phyloP scores from a whole-genome alignment of 2,329 filamentous ascomycete genomes.

The Venturia effusa region DNA sequence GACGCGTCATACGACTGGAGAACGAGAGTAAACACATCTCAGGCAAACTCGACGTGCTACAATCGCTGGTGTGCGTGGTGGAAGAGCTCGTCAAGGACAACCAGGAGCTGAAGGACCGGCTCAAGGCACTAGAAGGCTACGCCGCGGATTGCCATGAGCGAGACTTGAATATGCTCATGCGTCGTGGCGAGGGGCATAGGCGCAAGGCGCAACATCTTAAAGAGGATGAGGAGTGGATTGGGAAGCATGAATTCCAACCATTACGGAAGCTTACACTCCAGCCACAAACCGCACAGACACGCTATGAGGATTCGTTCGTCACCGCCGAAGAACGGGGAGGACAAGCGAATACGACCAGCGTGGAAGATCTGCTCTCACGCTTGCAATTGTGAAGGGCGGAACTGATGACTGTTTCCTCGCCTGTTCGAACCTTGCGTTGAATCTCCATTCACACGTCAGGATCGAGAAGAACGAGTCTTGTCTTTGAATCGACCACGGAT shows the following conservation, averaged over 20 bases:
- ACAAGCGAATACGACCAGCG: background rate
- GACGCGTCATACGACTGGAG: background rate
- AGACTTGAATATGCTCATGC: background rate
- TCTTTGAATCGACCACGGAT: too few species aligned
- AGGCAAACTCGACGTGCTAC: background rate
- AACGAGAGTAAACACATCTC: background rate
- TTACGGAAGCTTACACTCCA: background rate
- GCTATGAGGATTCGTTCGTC: background rate
- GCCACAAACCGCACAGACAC: background rate
- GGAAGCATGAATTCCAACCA: background rate
- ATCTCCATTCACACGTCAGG: background rate
- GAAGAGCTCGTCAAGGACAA: background rate
- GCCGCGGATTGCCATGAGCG: background rate
- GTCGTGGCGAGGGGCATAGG: background rate
- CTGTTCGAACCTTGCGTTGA: background rate
- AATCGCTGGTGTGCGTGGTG: background rate
- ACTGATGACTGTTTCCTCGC: background rate
- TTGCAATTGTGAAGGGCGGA: background rate
- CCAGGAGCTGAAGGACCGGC: background rate
- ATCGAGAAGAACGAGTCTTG: background rate
- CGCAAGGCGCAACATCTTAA: background rate
- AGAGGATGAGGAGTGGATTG: background rate
- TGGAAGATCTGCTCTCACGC: background rate
- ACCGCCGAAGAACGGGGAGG: background rate
- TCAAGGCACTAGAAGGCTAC: background rate